Evolutionary conservation across 768 basidiomycete species (phyloP).

Genomic region (Podaxis sp.): DNA sequence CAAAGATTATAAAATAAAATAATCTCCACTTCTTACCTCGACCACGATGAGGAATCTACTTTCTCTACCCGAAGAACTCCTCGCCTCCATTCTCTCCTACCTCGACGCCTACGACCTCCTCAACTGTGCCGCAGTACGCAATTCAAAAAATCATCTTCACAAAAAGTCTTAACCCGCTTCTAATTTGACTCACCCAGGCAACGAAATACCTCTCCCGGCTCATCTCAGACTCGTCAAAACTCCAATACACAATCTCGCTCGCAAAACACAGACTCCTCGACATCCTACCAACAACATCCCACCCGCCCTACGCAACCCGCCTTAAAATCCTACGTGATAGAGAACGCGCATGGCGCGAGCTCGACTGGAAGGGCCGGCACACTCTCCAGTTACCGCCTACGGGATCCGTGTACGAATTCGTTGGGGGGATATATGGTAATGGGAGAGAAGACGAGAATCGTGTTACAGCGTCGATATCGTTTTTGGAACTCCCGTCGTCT

Average conservation of each 20-base stretch:
- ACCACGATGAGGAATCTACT: conserved; percentile 14
- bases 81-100: conserved; percentile 25
- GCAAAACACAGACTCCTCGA: conserved; percentile 44
- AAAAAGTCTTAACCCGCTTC: neutral
- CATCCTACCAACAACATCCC: conserved; percentile 28
- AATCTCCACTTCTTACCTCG: neutral
- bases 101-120: conserved; percentile 25
- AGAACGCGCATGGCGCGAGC: conserved; percentile 48
- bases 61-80: conserved; percentile 24
- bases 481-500: conserved; percentile 46
- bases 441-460: conserved; percentile 44
- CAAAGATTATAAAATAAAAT: neutral
- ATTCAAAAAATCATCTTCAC: neutral
- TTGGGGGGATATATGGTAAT: conserved; percentile 50
- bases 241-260: conserved; percentile 53
- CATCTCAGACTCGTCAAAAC: conserved; percentile 41
- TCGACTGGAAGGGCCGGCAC: conserved; percentile 38
- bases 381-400: conserved; percentile 41
- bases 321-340: conserved; percentile 40
- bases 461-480: conserved; percentile 45
- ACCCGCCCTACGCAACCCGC: conserved; percentile 37
- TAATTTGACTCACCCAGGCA: conserved; percentile 29
- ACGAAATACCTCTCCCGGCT: conserved; percentile 37
- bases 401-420: conserved; percentile 51
- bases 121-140: conserved; percentile 15